phyloP scores from a whole-genome alignment of 306 rosid genomes.

The Trichosanthes cucumerina region DNA sequence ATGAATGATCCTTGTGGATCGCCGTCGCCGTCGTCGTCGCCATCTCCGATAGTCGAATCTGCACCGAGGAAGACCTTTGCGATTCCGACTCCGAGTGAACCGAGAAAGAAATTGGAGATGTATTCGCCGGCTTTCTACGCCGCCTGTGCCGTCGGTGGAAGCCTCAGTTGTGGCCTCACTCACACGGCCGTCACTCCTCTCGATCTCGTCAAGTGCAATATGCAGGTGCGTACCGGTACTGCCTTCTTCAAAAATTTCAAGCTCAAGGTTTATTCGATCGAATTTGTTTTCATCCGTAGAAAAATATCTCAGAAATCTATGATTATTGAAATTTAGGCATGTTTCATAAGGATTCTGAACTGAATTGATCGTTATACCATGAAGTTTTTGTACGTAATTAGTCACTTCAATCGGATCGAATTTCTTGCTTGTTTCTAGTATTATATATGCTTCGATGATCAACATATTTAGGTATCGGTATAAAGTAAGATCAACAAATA shows the following conservation, averaged over 20 bases:
- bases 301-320: neutral
- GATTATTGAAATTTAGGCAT: neutral
- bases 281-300: neutral
- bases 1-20: slow-evolving; percentile 12
- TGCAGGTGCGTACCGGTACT: slow-evolving; percentile 50
- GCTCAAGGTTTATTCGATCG: neutral
- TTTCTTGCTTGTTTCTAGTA: neutral
- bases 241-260: neutral
- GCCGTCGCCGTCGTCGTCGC: neutral
- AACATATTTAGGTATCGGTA: neutral
- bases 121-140: slow-evolving; percentile 84
- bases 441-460: neutral
- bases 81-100: slow-evolving; percentile 56
- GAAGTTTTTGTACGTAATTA: neutral
- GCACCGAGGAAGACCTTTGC: slow-evolving; percentile 18
- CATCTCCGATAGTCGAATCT: slow-evolving; percentile 12
- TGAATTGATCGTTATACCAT: neutral
- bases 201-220: slow-evolving; percentile 93
- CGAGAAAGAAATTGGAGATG: slow-evolving; percentile 58
- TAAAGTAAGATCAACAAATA: neutral
- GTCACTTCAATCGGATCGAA: neutral
- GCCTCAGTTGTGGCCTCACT: slow-evolving; percentile 84
- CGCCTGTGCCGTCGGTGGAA: slow-evolving; percentile 84
- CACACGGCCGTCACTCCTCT: slow-evolving; percentile 96
- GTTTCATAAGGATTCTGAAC: neutral